These are phyloP conservation scores for Penicillium sp. DNA, from an alignment of 2,329 filamentous ascomycete species.

Conservation along the genomic window DNA sequence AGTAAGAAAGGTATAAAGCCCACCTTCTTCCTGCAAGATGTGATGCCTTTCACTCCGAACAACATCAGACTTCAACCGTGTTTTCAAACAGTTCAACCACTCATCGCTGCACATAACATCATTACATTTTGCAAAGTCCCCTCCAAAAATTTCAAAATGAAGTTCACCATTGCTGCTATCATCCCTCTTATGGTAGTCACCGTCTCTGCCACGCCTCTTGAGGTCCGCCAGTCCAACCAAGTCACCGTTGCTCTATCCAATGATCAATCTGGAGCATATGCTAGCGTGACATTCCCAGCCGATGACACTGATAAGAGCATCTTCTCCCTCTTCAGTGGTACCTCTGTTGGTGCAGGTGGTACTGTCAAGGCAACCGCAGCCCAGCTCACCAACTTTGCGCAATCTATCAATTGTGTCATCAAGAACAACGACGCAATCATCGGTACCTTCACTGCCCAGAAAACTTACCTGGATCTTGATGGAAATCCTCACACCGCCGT, in stretches of 20 bases:
- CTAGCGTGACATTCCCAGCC: conserved; percentile 2
- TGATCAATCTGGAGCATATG: conserved; percentile 10
- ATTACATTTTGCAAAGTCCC: background rate
- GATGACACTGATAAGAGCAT: conserved; percentile 7
- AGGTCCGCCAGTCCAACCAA: background rate
- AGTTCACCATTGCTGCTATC: background rate
- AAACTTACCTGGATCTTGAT: conserved; percentile 11
- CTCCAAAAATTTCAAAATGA: conserved; percentile 1
- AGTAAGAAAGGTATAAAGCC: background rate
- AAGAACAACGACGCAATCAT: conserved; percentile 5
- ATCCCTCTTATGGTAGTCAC: conserved; percentile 30
- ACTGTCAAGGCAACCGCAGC: conserved; percentile 8
- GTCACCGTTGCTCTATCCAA: conserved; percentile 13
- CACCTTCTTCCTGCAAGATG: background rate
- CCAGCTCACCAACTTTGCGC: conserved; percentile 8
- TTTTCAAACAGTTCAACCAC: background rate
- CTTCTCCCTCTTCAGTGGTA: conserved; percentile 1
- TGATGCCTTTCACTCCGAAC: background rate
- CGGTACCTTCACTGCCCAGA: conserved; percentile 5
- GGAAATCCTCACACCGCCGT: conserved; percentile 2
- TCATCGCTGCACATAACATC: background rate
- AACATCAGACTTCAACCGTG: background rate
- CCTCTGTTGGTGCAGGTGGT: conserved; percentile 10
- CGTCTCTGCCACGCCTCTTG: conserved; percentile 4
- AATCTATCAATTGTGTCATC: conserved; percentile 9